Conservation (phyloP, 306 rosid genomes). For the Castanopsis chinensis region DNA sequence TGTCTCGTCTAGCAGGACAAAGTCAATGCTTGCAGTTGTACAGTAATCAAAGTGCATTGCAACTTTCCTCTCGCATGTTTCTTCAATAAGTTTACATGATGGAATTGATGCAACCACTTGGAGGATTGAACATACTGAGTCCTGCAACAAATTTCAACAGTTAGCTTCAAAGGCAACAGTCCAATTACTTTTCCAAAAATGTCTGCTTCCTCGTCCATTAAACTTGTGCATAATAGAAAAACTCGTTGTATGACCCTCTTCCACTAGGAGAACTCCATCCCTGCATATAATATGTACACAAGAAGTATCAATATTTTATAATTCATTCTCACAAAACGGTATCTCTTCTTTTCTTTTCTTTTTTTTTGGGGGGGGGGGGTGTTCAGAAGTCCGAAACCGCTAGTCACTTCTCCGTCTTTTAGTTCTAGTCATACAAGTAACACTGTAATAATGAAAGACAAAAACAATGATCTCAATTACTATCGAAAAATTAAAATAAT, state of each 20-base stretch:
- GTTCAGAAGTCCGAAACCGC: slow-evolving; percentile 69
- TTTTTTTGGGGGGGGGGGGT: background rate
- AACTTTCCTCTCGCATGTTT: slow-evolving; percentile 73
- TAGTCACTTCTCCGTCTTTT: slow-evolving; percentile 65
- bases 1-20: slow-evolving; percentile 68
- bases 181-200: slow-evolving; percentile 70
- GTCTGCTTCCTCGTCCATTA: slow-evolving; percentile 86
- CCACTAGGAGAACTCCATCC: slow-evolving; percentile 88
- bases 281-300: slow-evolving; percentile 85
- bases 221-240: slow-evolving; percentile 86
- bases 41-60: slow-evolving; percentile 90
- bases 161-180: slow-evolving; percentile 58
- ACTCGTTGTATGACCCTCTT: slow-evolving; percentile 85
- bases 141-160: slow-evolving; percentile 91
- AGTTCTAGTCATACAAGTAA: slow-evolving; percentile 45
- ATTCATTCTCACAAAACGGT: slow-evolving; percentile 51
- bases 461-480: slow-evolving; percentile 27
- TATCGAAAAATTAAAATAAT: slow-evolving; percentile 20
- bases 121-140: slow-evolving; percentile 80
- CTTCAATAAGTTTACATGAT: slow-evolving; percentile 73
- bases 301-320: slow-evolving; percentile 67
- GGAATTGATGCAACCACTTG: slow-evolving; percentile 76
- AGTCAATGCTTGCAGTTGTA: slow-evolving; percentile 76
- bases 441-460: slow-evolving; percentile 30
- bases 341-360: slow-evolving; percentile 58